Evolutionary conservation across 768 basidiomycete species (phyloP), one percentile per base, ranked within the genome.

Genomic region (Cubamyces sp.): DNA sequence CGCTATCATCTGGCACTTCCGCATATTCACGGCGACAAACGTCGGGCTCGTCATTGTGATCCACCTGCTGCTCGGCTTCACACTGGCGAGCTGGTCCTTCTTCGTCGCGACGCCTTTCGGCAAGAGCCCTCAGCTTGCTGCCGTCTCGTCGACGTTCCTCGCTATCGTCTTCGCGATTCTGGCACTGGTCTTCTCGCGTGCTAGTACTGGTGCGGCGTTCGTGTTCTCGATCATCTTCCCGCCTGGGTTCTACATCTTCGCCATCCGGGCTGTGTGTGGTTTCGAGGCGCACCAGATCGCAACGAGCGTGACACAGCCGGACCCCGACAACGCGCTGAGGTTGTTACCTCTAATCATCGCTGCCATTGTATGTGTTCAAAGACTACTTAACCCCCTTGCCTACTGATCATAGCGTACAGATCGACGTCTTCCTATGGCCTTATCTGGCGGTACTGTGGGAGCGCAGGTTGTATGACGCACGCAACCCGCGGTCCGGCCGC

Each of bases 371-470:
- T 70, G 84, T 71, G 3, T 18, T 40, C 37, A 21, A 43, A 47
- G 18, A 30, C n/a, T n/a, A 14, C 37, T 26, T 3, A 14, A 48
- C 28, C 47, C 1, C 45, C 15, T 19, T 4, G 6, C 9, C 19
- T 1, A 2, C 26, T 34, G 34, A 40, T 46, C 34, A 53, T 15
- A 4, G 28, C 30, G 21, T 19, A 4, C 46, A 91, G 90, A 80
- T 92, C 60, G 79, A 86, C 67, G 75, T 91, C 26, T 87, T 92
- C 74, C 72, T 93, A 5, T 92, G 88, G 85, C 91, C 91, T 0
- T 85, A 78, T 55, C 67, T 92, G 5, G 88, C 86, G 1, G 74
- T 82, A 6, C 71, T 86, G 9, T 73, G 85, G 8, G 91, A 93
- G 71, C 76, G 79, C 14, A 71, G 73, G 11, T 71, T 90, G 1